Conservation (phyloP, 768 basidiomycete genomes). For the Lactarius vividus region DNA sequence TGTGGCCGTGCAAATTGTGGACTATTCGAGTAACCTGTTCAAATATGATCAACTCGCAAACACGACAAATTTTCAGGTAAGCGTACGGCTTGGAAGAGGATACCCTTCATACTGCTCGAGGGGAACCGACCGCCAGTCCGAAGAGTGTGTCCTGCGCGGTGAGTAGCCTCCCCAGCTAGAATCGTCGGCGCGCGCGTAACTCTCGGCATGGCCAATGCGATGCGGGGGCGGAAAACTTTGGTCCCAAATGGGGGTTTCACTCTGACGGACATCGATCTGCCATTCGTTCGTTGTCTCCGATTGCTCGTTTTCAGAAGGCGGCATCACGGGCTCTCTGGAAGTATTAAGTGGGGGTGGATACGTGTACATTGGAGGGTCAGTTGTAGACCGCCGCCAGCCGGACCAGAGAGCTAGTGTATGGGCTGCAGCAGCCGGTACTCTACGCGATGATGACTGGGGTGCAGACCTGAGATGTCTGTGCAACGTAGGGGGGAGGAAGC, state of each 20-base stretch:
- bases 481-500: constrained; percentile 52
- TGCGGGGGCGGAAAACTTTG: constrained; percentile 11
- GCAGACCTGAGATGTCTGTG: constrained; percentile 43
- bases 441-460: constrained; percentile 20
- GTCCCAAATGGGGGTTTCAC: constrained; percentile 14
- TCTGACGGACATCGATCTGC: constrained; percentile 13
- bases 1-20: constrained; percentile 11
- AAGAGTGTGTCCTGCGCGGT: constrained; percentile 8
- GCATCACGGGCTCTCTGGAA: constrained; percentile 2
- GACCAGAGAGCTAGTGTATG: constrained; percentile 12
- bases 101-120: constrained; percentile 5
- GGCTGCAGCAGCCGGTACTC: constrained; percentile 2
- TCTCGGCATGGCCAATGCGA: constrained; percentile 27
- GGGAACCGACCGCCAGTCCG: constrained; percentile 17
- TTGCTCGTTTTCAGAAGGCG: neutral
- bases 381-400: constrained; percentile 24
- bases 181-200: constrained; percentile 27
- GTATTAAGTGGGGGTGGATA: constrained; percentile 27
- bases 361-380: constrained; percentile 32
- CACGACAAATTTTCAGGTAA: neutral
- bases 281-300: constrained; percentile 7
- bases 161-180: constrained; percentile 2
- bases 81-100: constrained; percentile 12
- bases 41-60: neutral
- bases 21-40: constrained; percentile 6